A percentile compares a stretch with the other conserved stretches of the same genome.
phyloP scores from a whole-genome alignment of 2,329 filamentous ascomycete genomes.

The Aspergillus brunneoviolaceus region DNA sequence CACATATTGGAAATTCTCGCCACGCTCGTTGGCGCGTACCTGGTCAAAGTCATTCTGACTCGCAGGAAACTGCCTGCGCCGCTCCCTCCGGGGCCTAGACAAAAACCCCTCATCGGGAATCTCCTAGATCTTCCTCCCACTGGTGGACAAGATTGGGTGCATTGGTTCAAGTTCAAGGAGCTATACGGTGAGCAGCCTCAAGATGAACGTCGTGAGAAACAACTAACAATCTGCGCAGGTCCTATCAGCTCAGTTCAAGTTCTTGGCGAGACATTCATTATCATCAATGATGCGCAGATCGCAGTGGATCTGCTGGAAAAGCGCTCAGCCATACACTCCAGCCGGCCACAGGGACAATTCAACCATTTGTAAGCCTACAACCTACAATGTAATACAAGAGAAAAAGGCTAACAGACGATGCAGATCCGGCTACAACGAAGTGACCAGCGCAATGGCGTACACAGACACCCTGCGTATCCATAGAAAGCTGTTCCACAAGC shows the following conservation, averaged over 20 bases:
- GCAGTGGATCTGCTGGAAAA: slow-evolving; percentile 40
- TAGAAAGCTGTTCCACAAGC: slow-evolving; percentile 48
- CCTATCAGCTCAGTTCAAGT: slow-evolving; percentile 41
- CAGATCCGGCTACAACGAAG: slow-evolving; percentile 43
- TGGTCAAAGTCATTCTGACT: not conserved
- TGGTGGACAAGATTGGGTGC: slow-evolving; percentile 40
- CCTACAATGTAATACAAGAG: not conserved
- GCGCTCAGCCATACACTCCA: slow-evolving; percentile 31
- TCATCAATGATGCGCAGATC: slow-evolving; percentile 34
- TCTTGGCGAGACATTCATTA: slow-evolving; percentile 38
- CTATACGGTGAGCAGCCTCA: slow-evolving; percentile 31
- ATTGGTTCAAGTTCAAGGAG: slow-evolving; percentile 48
- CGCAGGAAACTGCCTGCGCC: slow-evolving; percentile 8
- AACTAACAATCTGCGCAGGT: slow-evolving; percentile 18
- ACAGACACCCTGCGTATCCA: slow-evolving; percentile 38
- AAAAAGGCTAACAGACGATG: not conserved
- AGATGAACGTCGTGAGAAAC: not conserved
- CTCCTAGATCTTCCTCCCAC: slow-evolving; percentile 48
- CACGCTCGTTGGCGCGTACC: not conserved
- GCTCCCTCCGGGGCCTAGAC: slow-evolving; percentile 53
- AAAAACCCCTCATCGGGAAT: slow-evolving; percentile 52
- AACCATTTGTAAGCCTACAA: slow-evolving; percentile 37
- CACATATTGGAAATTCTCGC: not conserved
- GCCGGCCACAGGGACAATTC: slow-evolving; percentile 33
- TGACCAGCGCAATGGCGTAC: slow-evolving; percentile 37